These are phyloP conservation scores for Silene coronaria DNA, from an alignment of 179 eudicot genomes.

Conservation along the genomic window DNA sequence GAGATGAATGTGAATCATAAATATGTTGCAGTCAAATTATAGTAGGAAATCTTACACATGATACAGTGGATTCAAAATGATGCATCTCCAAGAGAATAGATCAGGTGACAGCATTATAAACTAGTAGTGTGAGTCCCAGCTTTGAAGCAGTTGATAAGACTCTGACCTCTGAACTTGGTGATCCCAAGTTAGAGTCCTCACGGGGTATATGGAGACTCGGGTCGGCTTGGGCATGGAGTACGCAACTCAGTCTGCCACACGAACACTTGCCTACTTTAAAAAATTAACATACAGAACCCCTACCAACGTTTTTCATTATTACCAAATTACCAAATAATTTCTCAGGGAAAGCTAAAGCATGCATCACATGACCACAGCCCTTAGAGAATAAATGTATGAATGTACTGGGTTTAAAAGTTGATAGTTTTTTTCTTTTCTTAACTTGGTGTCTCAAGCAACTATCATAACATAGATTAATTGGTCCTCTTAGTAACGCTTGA, in stretches of 20 bases:
- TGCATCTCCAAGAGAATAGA: background rate
- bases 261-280: background rate
- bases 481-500: background rate
- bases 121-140: background rate
- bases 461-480: background rate
- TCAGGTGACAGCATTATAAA: background rate
- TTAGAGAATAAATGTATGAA: background rate
- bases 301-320: background rate
- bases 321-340: background rate
- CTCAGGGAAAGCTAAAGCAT: background rate
- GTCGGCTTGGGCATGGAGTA: background rate
- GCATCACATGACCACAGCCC: constrained; percentile 4
- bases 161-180: background rate
- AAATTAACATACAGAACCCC: background rate
- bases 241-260: no score
- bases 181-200: background rate
- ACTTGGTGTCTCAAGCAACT: background rate
- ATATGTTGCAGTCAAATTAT: background rate
- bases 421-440: background rate
- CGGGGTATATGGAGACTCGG: background rate
- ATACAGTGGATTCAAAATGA: background rate
- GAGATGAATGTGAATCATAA: background rate
- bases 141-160: background rate
- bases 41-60: background rate
- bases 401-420: background rate